Evolutionary conservation across 2,329 filamentous ascomycete genomes (phyloP).

Genomic region (Nakataea oryzae): DNA sequence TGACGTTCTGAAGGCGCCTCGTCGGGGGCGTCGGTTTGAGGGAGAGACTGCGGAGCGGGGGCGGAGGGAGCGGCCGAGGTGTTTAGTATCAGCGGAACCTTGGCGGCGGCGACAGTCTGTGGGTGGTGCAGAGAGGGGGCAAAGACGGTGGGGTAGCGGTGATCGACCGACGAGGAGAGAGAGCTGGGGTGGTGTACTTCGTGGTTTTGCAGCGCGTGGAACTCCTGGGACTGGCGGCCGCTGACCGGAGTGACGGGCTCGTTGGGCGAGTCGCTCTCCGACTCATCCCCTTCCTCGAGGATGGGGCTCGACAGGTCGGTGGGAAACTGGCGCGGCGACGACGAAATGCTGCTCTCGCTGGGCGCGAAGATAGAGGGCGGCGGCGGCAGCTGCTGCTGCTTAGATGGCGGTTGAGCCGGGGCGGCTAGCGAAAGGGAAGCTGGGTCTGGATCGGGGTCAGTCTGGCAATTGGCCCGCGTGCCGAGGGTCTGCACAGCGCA

Average conservation of each 20-base stretch:
- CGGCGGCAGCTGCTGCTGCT: no score
- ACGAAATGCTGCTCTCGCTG: constrained; percentile 19
- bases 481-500: no score
- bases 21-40: not conserved
- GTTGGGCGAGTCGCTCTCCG: constrained; percentile 46
- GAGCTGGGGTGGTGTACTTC: constrained; percentile 17
- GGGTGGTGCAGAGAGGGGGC: constrained; percentile 4
- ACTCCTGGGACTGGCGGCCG: constrained; percentile 44
- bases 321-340: constrained; percentile 35
- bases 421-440: no score
- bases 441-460: not conserved
- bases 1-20: not conserved
- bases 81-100: constrained; percentile 12
- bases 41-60: not conserved
- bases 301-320: constrained; percentile 42
- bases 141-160: constrained; percentile 9
- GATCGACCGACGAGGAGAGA: constrained; percentile 12
- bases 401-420: not conserved
- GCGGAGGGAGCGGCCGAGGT: constrained; percentile 7
- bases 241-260: constrained; percentile 54
- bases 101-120: constrained; percentile 6
- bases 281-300: constrained; percentile 48
- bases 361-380: not conserved
- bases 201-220: constrained; percentile 30
- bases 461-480: no score